Conservation (phyloP, 371 early-diverging fungal genomes). For the Capillidium rhysosporum region DNA sequence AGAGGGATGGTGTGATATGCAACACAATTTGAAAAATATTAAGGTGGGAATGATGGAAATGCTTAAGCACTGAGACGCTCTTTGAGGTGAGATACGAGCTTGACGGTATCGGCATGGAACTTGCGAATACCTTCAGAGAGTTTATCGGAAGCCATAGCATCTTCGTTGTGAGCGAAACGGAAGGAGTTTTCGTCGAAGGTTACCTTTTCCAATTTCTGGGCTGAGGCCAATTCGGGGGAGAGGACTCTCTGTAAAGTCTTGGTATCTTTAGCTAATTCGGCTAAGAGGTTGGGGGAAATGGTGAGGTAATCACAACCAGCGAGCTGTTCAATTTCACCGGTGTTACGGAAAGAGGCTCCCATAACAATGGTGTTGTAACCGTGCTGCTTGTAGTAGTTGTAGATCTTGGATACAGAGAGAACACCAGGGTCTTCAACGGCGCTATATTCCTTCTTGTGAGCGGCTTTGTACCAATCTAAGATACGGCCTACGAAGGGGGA, state of each 20-base stretch:
- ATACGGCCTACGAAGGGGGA: constrained; percentile 98
- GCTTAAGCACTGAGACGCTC: constrained; percentile 20
- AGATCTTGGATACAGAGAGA: constrained; percentile 73
- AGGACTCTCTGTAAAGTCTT: constrained; percentile 49
- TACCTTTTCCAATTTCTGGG: constrained; percentile 26
- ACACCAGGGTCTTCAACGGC: constrained; percentile 83
- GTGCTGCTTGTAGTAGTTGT: constrained; percentile 96
- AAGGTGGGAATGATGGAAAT: too few relatives aligned
- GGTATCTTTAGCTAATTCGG: constrained; percentile 40
- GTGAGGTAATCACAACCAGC: constrained; percentile 95
- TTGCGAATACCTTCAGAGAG: constrained; percentile 90
- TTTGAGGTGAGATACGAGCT: constrained; percentile 51
- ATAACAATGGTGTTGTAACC: constrained; percentile 96
- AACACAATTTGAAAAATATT: too few relatives aligned
- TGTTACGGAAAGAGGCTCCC: constrained; percentile 97
- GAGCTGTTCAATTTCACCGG: constrained; percentile 86
- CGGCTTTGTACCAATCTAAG: constrained; percentile 92
- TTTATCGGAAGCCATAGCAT: constrained; percentile 95
- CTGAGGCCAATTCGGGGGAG: constrained; percentile 32
- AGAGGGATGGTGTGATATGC: too few relatives aligned
- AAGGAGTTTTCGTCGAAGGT: constrained; percentile 66
- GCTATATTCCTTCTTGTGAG: constrained; percentile 57
- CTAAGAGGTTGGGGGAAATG: constrained; percentile 76
- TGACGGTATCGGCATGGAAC: constrained; percentile 79
- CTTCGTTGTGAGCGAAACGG: constrained; percentile 94